Percentiles rank a stretch among this genome's conserved stretches.
Evolutionary conservation across 345 rosid genomes (phyloP).

Genomic region (Psidium guajava): DNA sequence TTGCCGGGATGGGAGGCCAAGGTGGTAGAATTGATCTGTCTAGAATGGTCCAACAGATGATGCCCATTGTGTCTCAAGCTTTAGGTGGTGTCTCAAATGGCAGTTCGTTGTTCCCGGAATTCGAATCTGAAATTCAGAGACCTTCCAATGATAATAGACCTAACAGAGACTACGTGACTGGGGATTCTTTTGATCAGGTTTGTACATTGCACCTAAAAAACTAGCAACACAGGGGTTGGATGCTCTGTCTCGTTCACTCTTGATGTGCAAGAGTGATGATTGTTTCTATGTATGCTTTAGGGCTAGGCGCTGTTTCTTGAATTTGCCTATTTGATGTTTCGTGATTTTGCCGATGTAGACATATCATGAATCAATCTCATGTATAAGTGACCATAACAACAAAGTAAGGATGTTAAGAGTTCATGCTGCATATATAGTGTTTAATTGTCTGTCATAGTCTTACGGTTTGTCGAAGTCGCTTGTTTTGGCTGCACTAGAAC

Average conservation of each 20-base stretch:
- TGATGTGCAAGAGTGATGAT: background rate
- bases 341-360: background rate
- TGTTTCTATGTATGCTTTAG: background rate
- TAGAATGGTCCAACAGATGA: constrained; percentile 83
- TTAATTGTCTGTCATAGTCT: background rate
- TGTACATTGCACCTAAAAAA: background rate
- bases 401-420: background rate
- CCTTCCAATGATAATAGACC: constrained; percentile 11
- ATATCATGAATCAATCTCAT: background rate
- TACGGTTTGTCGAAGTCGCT: background rate
- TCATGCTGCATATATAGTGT: background rate
- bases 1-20: constrained; percentile 47
- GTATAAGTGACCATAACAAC: background rate
- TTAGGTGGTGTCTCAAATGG: constrained; percentile 31
- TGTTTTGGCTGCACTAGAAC: background rate
- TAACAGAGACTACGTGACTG: constrained; percentile 7
- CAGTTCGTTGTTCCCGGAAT: constrained; percentile 13
- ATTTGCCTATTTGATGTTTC: background rate
- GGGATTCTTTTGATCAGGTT: constrained; percentile 43
- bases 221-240: background rate
- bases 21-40: constrained; percentile 66
- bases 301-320: background rate
- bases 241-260: background rate
- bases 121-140: constrained; percentile 14
- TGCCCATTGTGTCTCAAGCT: constrained; percentile 90